A percentile compares a stretch with the other conserved stretches of the same genome.
These are phyloP conservation scores for Lactifluus volemus DNA, from an alignment of 768 basidiomycete genomes.

Conservation along the genomic window DNA sequence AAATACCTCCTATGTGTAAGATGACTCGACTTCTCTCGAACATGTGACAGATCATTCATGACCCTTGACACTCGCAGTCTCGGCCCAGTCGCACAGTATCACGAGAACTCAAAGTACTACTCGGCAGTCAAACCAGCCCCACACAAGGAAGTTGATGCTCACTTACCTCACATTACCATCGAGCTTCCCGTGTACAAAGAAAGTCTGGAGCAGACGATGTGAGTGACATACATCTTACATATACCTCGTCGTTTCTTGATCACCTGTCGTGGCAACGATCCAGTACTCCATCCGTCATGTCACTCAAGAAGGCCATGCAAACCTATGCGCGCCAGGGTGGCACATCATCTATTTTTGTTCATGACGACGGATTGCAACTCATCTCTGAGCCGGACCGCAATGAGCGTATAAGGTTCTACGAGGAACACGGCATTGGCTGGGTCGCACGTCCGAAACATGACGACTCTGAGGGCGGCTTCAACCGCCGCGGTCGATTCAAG, in stretches of 20 bases:
- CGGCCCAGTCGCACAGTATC: conserved; percentile 79
- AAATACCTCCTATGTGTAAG: conserved; percentile 59
- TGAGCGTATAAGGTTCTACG: conserved; percentile 65
- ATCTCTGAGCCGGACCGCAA: conserved; percentile 52
- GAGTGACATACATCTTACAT: conserved; percentile 26
- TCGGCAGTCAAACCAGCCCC: conserved; percentile 56
- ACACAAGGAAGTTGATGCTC: conserved; percentile 53
- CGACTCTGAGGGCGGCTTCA: conserved; percentile 51
- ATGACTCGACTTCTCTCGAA: conserved; percentile 8
- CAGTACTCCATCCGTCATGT: conserved; percentile 67
- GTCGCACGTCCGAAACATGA: conserved; percentile 73
- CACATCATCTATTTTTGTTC: conserved; percentile 67
- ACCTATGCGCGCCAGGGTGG: conserved; percentile 91
- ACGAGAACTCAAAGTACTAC: conserved; percentile 79
- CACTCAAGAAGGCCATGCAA: conserved; percentile 78
- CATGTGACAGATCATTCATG: not conserved
- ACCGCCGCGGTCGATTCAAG: conserved; percentile 85
- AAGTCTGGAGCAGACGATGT: conserved; percentile 76
- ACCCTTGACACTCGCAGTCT: conserved; percentile 32
- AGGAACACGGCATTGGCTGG: conserved; percentile 72
- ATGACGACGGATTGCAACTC: conserved; percentile 77
- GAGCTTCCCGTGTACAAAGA: conserved; percentile 89
- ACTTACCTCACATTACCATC: conserved; percentile 66
- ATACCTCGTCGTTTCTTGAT: not conserved
- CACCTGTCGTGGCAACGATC: not conserved